phyloP scores from a whole-genome alignment of 805 yeast species.

The Metschnikowia rubicola region DNA sequence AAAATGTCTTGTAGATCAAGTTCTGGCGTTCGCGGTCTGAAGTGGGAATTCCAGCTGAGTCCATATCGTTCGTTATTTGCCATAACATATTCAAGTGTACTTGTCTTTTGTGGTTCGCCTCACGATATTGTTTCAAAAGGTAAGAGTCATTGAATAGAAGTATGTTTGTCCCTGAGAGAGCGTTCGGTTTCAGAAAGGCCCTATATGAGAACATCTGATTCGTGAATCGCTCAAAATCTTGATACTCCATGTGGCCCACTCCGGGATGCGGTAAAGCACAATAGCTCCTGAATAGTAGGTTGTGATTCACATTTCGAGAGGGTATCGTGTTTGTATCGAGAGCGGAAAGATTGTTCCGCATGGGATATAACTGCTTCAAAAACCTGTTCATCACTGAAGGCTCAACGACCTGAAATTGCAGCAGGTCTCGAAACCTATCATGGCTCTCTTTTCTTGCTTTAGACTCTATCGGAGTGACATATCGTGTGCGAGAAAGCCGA shows the following conservation, averaged over 20 bases:
- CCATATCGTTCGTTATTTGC: slow-evolving; percentile 28
- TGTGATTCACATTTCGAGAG: slow-evolving; percentile 22
- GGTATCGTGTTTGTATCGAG: slow-evolving; percentile 5
- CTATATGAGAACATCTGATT: slow-evolving; percentile 21
- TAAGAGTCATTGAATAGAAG: slow-evolving; percentile 1
- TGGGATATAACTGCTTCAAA: slow-evolving; percentile 13
- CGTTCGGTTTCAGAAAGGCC: slow-evolving; percentile 26
- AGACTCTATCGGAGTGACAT: slow-evolving; percentile 8
- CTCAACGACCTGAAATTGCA: slow-evolving; percentile 7
- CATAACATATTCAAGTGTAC: slow-evolving; percentile 21
- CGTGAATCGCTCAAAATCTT: slow-evolving; percentile 29
- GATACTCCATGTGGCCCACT: slow-evolving; percentile 22
- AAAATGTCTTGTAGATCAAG: slow-evolving; percentile 29
- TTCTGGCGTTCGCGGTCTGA: slow-evolving; percentile 28
- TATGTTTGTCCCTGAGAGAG: slow-evolving; percentile 14
- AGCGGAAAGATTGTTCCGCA: slow-evolving; percentile 4
- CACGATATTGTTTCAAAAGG: slow-evolving; percentile 12
- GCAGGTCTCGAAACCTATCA: slow-evolving; percentile 7
- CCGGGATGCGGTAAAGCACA: slow-evolving; percentile 26
- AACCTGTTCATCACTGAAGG: slow-evolving; percentile 4
- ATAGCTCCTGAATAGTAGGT: slow-evolving; percentile 24
- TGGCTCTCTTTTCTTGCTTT: slow-evolving; percentile 7
- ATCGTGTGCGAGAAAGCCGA: background rate
- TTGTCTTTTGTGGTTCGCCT: slow-evolving; percentile 20
- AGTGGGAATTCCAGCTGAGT: slow-evolving; percentile 24